These are phyloP conservation scores for Epichloe uncinata DNA, from an alignment of 2,329 filamentous ascomycete species.

Conservation along the genomic window DNA sequence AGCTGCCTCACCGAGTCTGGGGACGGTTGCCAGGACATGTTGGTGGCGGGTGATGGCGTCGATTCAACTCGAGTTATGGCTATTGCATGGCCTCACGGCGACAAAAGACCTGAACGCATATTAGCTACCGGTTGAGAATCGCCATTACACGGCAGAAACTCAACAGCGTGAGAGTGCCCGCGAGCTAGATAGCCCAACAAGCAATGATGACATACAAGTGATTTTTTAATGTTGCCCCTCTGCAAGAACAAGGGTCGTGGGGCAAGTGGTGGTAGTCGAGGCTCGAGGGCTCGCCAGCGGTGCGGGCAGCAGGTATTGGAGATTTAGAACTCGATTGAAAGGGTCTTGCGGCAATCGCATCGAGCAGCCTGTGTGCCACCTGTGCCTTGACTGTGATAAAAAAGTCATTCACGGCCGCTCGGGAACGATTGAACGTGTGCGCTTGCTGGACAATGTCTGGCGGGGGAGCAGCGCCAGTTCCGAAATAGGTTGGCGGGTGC, in stretches of 20 bases:
- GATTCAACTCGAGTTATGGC: background rate
- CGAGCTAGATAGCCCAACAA: background rate
- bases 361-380: background rate
- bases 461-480: conserved; percentile 3
- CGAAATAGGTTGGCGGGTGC: conserved; percentile 18
- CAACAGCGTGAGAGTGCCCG: background rate
- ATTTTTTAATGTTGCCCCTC: conserved; percentile 2
- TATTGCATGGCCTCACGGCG: background rate
- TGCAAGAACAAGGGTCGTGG: conserved; percentile 2
- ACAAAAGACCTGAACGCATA: background rate
- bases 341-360: background rate
- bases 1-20: conserved; percentile 82
- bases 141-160: background rate
- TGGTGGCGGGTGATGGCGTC: conserved; percentile 9
- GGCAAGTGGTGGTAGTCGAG: background rate
- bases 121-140: background rate
- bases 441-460: conserved; percentile 6
- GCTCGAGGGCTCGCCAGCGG: background rate
- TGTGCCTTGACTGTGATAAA: background rate
- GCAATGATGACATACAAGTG: conserved; percentile 1
- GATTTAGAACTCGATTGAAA: background rate
- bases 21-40: conserved; percentile 88
- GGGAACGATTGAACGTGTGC: conserved; percentile 8
- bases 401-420: background rate
- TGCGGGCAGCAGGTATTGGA: background rate